Percentiles rank a stretch among this genome's conserved stretches.
Conservation (phyloP, 2,329 filamentous ascomycete genomes). For the Calonectria montana region DNA sequence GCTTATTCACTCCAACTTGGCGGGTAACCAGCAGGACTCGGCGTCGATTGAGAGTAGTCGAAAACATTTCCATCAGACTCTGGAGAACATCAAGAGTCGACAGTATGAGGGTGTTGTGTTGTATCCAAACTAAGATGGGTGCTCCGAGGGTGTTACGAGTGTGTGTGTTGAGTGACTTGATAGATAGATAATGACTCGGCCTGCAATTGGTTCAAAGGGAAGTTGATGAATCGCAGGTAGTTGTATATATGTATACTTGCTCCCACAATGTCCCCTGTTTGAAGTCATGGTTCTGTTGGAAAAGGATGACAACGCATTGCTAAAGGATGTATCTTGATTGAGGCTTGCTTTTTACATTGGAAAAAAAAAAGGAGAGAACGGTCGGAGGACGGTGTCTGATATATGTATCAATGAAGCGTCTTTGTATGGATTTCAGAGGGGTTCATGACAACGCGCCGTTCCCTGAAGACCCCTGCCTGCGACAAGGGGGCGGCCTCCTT, state of each 20-base stretch:
- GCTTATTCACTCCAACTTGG: constrained; percentile 95
- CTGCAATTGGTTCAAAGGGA: constrained; percentile 20
- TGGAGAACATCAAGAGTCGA: constrained; percentile 91
- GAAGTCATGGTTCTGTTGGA: constrained; percentile 7
- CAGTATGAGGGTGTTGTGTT: constrained; percentile 94
- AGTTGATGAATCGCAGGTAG: constrained; percentile 31
- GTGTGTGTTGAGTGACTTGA: constrained; percentile 30
- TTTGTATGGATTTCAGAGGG: background rate
- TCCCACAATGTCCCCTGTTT: constrained; percentile 21
- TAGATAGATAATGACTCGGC: constrained; percentile 43
- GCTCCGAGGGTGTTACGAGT: constrained; percentile 4
- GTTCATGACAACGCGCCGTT: background rate
- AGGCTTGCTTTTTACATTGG: background rate
- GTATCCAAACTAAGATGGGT: constrained; percentile 58
- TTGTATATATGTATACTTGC: constrained; percentile 46
- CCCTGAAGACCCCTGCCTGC: background rate
- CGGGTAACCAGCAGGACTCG: constrained; percentile 84
- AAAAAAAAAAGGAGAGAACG: background rate
- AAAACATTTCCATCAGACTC: constrained; percentile 92
- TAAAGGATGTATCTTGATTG: background rate
- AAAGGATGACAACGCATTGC: background rate
- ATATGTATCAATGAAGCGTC: background rate
- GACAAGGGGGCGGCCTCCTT: constrained; percentile 20
- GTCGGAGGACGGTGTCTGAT: background rate
- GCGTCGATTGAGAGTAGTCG: constrained; percentile 87